These are phyloP conservation scores for Candida pini DNA, from an alignment of 805 yeast genomes.

Conservation along the genomic window DNA sequence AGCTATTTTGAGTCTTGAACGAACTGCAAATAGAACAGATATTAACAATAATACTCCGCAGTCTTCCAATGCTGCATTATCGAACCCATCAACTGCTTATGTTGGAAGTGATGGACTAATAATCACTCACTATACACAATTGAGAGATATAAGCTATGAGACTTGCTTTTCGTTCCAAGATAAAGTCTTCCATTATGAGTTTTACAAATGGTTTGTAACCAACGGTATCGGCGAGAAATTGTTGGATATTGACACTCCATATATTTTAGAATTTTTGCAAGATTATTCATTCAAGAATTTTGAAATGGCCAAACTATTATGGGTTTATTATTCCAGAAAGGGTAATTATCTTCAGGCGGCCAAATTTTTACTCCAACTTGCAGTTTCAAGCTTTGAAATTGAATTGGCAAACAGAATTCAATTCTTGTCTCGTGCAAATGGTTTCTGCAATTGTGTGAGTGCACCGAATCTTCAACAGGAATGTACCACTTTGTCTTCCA, in stretches of 20 bases:
- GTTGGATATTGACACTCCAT: slow-evolving; percentile 77
- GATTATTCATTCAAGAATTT: slow-evolving; percentile 59
- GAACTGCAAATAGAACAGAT: slow-evolving; percentile 15
- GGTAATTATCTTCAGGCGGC: slow-evolving; percentile 83
- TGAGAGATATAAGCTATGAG: slow-evolving; percentile 68
- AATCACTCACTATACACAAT: slow-evolving; percentile 46
- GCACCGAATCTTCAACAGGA: slow-evolving; percentile 73
- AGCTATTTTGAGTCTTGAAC: slow-evolving; percentile 40
- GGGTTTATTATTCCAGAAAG: slow-evolving; percentile 84
- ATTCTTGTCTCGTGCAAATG: slow-evolving; percentile 84
- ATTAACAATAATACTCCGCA: slow-evolving; percentile 9
- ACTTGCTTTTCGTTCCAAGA: slow-evolving; percentile 72
- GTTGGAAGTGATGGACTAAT: slow-evolving; percentile 28
- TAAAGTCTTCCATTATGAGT: slow-evolving; percentile 82
- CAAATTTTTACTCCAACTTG: slow-evolving; percentile 62
- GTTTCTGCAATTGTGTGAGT: slow-evolving; percentile 81
- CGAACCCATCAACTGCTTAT: slow-evolving; percentile 14
- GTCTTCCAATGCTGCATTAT: slow-evolving; percentile 9
- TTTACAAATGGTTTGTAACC: slow-evolving; percentile 86
- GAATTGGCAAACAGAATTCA: slow-evolving; percentile 73
- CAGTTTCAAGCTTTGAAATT: slow-evolving; percentile 68
- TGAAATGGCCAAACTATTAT: slow-evolving; percentile 72
- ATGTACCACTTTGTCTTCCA: slow-evolving; percentile 61
- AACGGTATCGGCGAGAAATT: slow-evolving; percentile 75
- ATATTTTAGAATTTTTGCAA: slow-evolving; percentile 68